These are phyloP conservation scores for Pseudocercospora pini-densiflorae DNA, from an alignment of 2,329 filamentous ascomycete genomes.

Conservation along the genomic window DNA sequence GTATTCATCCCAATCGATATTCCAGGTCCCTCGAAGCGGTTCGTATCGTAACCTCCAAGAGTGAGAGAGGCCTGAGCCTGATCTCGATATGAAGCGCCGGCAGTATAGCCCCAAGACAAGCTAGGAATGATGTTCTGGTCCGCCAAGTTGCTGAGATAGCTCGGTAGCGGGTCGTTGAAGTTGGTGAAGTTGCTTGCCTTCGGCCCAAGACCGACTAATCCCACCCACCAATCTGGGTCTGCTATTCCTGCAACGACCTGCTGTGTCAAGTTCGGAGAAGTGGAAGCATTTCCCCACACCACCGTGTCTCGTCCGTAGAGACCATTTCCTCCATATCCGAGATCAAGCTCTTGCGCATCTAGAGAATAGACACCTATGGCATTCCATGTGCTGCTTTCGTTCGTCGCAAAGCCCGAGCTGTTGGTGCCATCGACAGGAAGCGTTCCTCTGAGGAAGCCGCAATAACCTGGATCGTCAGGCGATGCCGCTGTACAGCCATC, in stretches of 20 bases:
- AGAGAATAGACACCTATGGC: conserved; percentile 16
- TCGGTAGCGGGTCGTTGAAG: conserved; percentile 38
- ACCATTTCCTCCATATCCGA: conserved; percentile 14
- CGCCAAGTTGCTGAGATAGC: conserved; percentile 51
- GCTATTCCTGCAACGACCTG: conserved; percentile 17
- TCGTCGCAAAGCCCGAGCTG: conserved; percentile 35
- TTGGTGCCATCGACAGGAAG: conserved; percentile 11
- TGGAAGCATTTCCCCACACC: background rate
- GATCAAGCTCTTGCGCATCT: conserved; percentile 8
- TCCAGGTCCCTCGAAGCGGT: conserved; percentile 1
- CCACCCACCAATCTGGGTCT: conserved; percentile 15
- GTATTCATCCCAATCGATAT: conserved; percentile 15
- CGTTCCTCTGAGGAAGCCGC: conserved; percentile 9
- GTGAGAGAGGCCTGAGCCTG: conserved; percentile 34
- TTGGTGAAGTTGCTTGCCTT: conserved; percentile 26
- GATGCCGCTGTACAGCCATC: conserved; percentile 15
- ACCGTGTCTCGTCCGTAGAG: conserved; percentile 17
- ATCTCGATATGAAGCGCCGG: conserved; percentile 68
- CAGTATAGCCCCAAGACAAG: conserved; percentile 74
- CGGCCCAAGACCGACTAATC: conserved; percentile 11
- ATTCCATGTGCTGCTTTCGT: conserved; percentile 33
- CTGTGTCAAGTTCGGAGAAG: background rate
- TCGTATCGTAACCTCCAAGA: conserved; percentile 40
- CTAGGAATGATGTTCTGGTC: conserved; percentile 67
- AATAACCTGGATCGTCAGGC: conserved; percentile 25